Base-by-base conservation (phyloP, 1,284 basidiomycete genomes). In the Ustilago lituana region DNA sequence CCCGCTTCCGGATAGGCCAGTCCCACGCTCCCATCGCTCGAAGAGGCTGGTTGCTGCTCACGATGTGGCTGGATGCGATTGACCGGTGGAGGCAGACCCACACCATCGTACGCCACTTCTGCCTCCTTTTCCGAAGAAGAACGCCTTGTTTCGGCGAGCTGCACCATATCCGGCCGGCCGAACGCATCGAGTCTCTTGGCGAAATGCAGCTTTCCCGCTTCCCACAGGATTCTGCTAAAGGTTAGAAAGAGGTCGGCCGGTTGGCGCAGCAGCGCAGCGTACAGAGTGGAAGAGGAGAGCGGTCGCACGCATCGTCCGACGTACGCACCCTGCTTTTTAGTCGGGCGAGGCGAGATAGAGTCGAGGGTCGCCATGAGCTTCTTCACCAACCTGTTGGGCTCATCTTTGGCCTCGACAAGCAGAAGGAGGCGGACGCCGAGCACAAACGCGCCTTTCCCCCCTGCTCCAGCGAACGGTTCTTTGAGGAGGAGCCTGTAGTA, bases 191-290 rank as follows among this genome's bases (percentile, higher is more conserved):
- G 84, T 4, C 85, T 81, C 72, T 88, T 88, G 20, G 76, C 62
- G 72, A 89, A 91, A 75, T 91, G 90, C 48, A 91, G 79, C n/a
- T 85, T 85, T 81, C 85, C 87, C 0, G 90, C 90, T 50, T 90
- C 85, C 51, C 86, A 88, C 3, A 88, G 79, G 49, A 91, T 91
- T n/a, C 90, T 84, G 1, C 86, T 84, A 46, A 88, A 84, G 0
- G 88, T 87, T 11, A 89, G 82, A 23, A 91, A 81, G 6, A 91
- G 85, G 15, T 84, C 84, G 43, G 89, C 83, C 0, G 90, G 90
- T 24, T 78, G 77, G 4, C 69, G 81, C 1, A 83, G 50, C 11
- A 91, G 81, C 0, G 85, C 82, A 0, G 52, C 46, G 19, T 89
- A 70, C 5, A 90, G 82, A 14, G 83, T 79, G 0, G 48, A 9